Percentiles rank a stretch among this genome's conserved stretches.
Evolutionary conservation across 371 early-diverging fungal species (phyloP).

Genomic region (Dinochytrium kinnereticum): DNA sequence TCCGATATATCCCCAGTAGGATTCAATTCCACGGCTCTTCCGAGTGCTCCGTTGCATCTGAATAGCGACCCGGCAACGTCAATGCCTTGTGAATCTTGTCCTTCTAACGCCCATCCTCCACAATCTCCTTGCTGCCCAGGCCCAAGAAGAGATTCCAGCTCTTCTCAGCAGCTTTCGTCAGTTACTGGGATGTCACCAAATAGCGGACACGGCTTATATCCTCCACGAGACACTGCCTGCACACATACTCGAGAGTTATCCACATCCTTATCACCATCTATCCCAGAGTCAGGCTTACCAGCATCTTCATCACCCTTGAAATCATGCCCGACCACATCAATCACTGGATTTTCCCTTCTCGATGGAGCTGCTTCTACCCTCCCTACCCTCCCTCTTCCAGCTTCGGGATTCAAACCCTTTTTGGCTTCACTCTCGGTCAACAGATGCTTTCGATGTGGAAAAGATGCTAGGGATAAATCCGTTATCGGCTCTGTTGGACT

Average conservation of each 20-base stretch:
- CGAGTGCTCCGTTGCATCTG: too few relatives aligned
- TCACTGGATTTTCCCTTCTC: neutral
- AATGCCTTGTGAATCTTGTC: neutral
- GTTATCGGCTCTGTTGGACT: constrained; percentile 5
- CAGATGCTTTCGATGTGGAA: constrained; percentile 18
- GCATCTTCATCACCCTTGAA: neutral
- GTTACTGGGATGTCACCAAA: neutral
- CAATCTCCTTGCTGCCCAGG: neutral
- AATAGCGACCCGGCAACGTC: neutral
- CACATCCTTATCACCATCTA: neutral
- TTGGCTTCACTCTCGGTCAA: neutral
- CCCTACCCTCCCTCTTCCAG: constrained; percentile 4
- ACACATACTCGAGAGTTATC: too few relatives aligned
- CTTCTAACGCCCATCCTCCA: neutral
- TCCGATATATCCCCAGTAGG: neutral
- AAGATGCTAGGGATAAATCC: constrained; percentile 2
- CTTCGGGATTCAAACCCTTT: constrained; percentile 10
- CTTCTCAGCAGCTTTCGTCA: neutral
- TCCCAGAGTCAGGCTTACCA: neutral
- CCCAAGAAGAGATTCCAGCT: neutral
- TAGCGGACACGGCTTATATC: neutral
- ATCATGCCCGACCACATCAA: neutral
- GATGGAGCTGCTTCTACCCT: neutral
- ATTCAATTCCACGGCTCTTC: neutral
- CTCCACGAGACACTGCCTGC: neutral